These are phyloP conservation scores for Citrus medica DNA, from an alignment of 345 rosid genomes.

Conservation along the genomic window DNA sequence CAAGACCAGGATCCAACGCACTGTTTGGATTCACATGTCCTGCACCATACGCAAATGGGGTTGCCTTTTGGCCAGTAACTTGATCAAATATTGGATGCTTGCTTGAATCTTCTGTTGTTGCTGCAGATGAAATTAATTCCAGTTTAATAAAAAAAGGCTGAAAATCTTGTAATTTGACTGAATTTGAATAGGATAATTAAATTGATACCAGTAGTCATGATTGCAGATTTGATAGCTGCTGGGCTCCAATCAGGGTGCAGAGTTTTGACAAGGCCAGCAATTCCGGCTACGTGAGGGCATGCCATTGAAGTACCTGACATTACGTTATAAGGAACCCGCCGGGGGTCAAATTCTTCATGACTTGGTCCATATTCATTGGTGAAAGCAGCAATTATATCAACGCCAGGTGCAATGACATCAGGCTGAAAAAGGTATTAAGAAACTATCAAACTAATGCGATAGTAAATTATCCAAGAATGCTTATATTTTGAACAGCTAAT, in stretches of 20 bases:
- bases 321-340: constrained; percentile 21
- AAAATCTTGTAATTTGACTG: too few species aligned
- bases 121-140: constrained; percentile 5
- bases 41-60: neutral
- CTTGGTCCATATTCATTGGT: constrained; percentile 21
- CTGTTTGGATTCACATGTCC: constrained; percentile 7
- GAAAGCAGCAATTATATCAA: constrained; percentile 42
- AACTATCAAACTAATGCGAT: too few species aligned
- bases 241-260: constrained; percentile 52
- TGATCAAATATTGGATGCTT: constrained; percentile 6
- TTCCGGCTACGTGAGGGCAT: constrained; percentile 52
- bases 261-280: constrained; percentile 48
- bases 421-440: constrained; percentile 30
- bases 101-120: constrained; percentile 29
- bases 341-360: neutral
- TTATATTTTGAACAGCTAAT: neutral
- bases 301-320: constrained; percentile 60
- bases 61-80: neutral
- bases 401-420: constrained; percentile 60
- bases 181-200: too few species aligned
- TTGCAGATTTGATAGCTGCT: constrained; percentile 46
- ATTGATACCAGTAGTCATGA: constrained; percentile 47
- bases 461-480: neutral
- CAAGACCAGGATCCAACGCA: constrained; percentile 12
- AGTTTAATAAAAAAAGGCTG: too few species aligned